These are phyloP conservation scores for Acarospora socialis DNA, from an alignment of 2,329 filamentous ascomycete species.

Conservation along the genomic window DNA sequence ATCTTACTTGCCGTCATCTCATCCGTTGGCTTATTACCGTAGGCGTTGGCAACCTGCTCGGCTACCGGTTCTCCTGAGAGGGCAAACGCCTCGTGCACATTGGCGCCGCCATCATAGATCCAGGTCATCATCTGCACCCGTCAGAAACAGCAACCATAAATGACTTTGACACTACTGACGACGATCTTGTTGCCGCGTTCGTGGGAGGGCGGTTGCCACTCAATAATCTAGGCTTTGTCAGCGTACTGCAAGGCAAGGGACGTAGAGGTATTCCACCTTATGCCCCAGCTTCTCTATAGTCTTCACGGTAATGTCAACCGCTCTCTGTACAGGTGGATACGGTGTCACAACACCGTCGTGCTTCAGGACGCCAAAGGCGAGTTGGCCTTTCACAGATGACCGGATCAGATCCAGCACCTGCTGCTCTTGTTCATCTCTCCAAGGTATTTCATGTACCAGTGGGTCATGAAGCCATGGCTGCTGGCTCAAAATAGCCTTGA, in stretches of 20 bases:
- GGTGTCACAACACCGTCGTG: conserved; percentile 37
- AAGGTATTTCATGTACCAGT: conserved; percentile 50
- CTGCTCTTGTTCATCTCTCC: conserved; percentile 36
- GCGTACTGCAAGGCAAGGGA: too few relatives aligned
- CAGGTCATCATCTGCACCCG: conserved; percentile 25
- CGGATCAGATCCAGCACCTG: conserved; percentile 26
- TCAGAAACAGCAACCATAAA: background rate
- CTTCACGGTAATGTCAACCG: conserved; percentile 36
- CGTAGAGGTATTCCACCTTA: conserved; percentile 19
- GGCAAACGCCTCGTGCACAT: conserved; percentile 35
- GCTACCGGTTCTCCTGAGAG: conserved; percentile 42
- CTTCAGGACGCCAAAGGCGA: conserved; percentile 42
- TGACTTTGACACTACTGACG: conserved; percentile 19
- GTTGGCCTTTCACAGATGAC: conserved; percentile 21
- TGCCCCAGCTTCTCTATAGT: conserved; percentile 40
- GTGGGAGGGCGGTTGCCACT: conserved; percentile 44
- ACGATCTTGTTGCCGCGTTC: conserved; percentile 24
- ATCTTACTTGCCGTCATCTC: conserved; percentile 25
- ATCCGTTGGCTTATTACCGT: conserved; percentile 18
- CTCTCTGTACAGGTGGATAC: conserved; percentile 44
- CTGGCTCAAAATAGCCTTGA: conserved; percentile 41
- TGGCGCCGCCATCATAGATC: conserved; percentile 36
- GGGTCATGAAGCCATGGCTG: conserved; percentile 55
- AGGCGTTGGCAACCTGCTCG: conserved; percentile 26
- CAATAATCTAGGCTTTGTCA: conserved; percentile 28